Conservation (phyloP, 148 eudicot species). For the Rhododendron kiyosumense region DNA sequence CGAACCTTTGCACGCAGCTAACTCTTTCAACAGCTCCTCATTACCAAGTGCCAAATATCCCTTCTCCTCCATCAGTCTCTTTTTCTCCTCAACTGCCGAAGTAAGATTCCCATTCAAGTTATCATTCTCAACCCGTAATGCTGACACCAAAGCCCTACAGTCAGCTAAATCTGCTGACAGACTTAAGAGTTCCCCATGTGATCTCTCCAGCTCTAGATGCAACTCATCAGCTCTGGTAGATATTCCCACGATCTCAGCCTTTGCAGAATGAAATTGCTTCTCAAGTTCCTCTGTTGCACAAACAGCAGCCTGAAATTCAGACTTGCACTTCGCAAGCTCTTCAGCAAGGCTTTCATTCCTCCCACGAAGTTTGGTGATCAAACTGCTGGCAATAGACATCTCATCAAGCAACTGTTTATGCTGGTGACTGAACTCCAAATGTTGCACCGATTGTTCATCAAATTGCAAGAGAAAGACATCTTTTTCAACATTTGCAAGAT, state of each 20-base stretch:
- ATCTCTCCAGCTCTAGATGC: slow-evolving; percentile 41
- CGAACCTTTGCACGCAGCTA: slow-evolving; percentile 32
- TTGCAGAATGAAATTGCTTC: slow-evolving; percentile 36
- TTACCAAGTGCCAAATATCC: slow-evolving; percentile 29
- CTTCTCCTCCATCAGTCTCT: slow-evolving; percentile 37
- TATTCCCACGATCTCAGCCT: slow-evolving; percentile 36
- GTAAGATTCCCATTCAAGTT: slow-evolving; percentile 31
- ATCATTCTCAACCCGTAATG: slow-evolving; percentile 53
- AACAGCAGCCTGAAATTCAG: slow-evolving; percentile 49
- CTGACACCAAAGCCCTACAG: slow-evolving; percentile 41
- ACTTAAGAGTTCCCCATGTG: slow-evolving; percentile 34
- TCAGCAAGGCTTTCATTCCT: slow-evolving; percentile 43
- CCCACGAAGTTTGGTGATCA: slow-evolving; percentile 36
- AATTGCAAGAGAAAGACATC: slow-evolving; percentile 47
- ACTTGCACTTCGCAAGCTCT: slow-evolving; percentile 57
- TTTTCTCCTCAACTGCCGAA: slow-evolving; percentile 44
- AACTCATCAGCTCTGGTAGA: slow-evolving; percentile 54
- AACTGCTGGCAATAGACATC: slow-evolving; percentile 26
- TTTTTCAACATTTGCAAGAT: slow-evolving; percentile 45
- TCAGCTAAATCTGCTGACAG: slow-evolving; percentile 44
- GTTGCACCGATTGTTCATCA: slow-evolving; percentile 35
- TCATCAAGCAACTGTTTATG: slow-evolving; percentile 33
- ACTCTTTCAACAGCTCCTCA: slow-evolving; percentile 36
- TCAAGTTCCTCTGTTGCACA: slow-evolving; percentile 46
- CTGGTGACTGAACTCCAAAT: slow-evolving; percentile 22